These are phyloP conservation scores for Astraeus odoratus DNA, from an alignment of 768 basidiomycete species.

Conservation along the genomic window DNA sequence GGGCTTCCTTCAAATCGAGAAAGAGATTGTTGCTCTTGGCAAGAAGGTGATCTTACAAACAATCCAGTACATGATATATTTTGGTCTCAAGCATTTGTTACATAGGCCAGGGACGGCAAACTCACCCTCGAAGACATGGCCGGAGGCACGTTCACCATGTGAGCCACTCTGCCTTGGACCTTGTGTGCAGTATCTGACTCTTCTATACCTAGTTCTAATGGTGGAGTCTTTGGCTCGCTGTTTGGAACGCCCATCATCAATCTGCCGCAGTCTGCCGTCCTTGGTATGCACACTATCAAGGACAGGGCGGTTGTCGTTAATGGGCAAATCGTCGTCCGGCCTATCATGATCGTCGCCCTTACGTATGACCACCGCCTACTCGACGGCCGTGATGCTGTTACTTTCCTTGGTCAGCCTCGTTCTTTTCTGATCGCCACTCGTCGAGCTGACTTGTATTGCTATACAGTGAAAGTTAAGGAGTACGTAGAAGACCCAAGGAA, in stretches of 20 bases:
- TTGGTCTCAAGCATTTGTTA: slow-evolving; percentile 3
- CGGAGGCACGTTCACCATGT: slow-evolving; percentile 99
- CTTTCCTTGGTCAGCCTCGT: slow-evolving; percentile 80
- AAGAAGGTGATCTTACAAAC: slow-evolving; percentile 56
- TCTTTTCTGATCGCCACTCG: background rate
- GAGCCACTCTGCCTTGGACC: slow-evolving; percentile 19
- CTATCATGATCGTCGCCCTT: slow-evolving; percentile 91
- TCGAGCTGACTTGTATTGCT: slow-evolving; percentile 4
- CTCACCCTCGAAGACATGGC: slow-evolving; percentile 97
- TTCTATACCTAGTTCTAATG: slow-evolving; percentile 72
- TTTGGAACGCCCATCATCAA: slow-evolving; percentile 99
- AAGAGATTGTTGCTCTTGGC: slow-evolving; percentile 83
- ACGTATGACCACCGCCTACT: slow-evolving; percentile 95
- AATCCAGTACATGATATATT: slow-evolving; percentile 1
- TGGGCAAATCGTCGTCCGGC: slow-evolving; percentile 93
- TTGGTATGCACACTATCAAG: slow-evolving; percentile 96
- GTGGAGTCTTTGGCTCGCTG: slow-evolving; percentile 95
- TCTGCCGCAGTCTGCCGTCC: slow-evolving; percentile 88
- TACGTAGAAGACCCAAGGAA: slow-evolving; percentile 93
- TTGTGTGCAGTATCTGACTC: background rate
- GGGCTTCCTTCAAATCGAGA: slow-evolving; percentile 88
- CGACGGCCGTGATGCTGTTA: slow-evolving; percentile 93
- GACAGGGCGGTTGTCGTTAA: slow-evolving; percentile 86
- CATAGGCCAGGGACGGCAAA: slow-evolving; percentile 87
- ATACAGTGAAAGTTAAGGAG: slow-evolving; percentile 85